Conservation (phyloP, 78 protist species). For the Monocercomonoides exilis region DNA sequence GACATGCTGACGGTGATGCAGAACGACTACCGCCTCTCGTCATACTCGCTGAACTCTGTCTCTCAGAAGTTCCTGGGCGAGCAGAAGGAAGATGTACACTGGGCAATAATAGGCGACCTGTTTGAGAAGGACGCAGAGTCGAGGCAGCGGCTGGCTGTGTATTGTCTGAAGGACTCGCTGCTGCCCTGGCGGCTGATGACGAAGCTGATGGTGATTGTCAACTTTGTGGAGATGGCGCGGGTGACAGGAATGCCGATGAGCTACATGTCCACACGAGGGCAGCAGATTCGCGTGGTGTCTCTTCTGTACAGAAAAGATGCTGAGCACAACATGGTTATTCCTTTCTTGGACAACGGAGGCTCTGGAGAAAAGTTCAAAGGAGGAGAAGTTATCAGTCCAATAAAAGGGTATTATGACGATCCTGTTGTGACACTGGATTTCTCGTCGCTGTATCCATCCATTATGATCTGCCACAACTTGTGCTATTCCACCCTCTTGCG, state of each 20-base stretch:
- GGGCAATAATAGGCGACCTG: slow-evolving; percentile 85
- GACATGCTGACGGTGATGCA: slow-evolving; percentile 64
- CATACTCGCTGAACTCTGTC: slow-evolving; percentile 93
- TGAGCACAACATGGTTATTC: slow-evolving; percentile 57
- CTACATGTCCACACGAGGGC: slow-evolving; percentile 88
- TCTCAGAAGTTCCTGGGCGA: slow-evolving; percentile 89
- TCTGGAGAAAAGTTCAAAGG: slow-evolving; percentile 64
- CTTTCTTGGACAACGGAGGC: neutral
- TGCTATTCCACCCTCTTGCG: slow-evolving; percentile 90
- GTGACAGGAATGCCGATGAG: slow-evolving; percentile 89
- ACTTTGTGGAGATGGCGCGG: slow-evolving; percentile 96
- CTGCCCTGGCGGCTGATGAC: slow-evolving; percentile 86
- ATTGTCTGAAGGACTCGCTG: slow-evolving; percentile 93
- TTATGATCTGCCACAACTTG: slow-evolving; percentile 99
- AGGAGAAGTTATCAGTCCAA: slow-evolving; percentile 60
- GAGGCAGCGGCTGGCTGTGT: slow-evolving; percentile 93
- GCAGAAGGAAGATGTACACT: slow-evolving; percentile 98
- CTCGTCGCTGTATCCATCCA: slow-evolving; percentile 97
- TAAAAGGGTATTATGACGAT: slow-evolving; percentile 14
- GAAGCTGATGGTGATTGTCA: slow-evolving; percentile 88
- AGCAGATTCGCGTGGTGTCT: slow-evolving; percentile 73
- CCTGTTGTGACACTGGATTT: slow-evolving; percentile 98
- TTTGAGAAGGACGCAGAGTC: slow-evolving; percentile 80
- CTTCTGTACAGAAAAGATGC: slow-evolving; percentile 87
- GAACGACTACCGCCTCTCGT: slow-evolving; percentile 67